Evolutionary conservation across 441 rosid genomes (phyloP).

Genomic region (Brassica balearica): DNA sequence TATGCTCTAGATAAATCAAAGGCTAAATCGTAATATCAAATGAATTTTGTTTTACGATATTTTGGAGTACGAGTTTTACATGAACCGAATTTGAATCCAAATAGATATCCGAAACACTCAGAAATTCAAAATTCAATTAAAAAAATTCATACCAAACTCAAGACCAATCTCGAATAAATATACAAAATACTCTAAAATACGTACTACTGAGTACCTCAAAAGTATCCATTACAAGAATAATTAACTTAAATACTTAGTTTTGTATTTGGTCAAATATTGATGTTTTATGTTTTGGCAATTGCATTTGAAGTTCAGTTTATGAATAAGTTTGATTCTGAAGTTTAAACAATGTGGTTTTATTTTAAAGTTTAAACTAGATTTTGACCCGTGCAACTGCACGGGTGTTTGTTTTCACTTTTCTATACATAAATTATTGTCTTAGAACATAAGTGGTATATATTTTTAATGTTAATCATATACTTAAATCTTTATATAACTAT

Average conservation of each 20-base stretch:
- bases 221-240: background rate
- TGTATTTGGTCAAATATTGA: background rate
- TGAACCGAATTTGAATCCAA: no score
- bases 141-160: background rate
- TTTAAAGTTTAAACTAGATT: no score
- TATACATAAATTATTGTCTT: no score
- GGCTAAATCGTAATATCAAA: background rate
- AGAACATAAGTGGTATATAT: no score
- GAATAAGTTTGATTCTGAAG: background rate
- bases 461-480: no score
- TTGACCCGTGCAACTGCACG: no score
- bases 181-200: background rate
- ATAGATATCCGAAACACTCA: no score
- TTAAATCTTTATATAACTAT: no score
- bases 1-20: background rate
- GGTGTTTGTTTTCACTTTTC: no score
- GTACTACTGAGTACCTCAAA: background rate
- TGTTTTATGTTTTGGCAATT: background rate
- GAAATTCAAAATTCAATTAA: background rate
- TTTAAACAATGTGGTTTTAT: background rate
- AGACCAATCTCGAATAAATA: background rate
- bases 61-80: no score
- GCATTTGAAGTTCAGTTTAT: background rate
- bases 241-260: background rate
- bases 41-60: no score